Evolutionary conservation across 2,329 filamentous ascomycete species (phyloP).

Genomic region (Monilinia polystroma): DNA sequence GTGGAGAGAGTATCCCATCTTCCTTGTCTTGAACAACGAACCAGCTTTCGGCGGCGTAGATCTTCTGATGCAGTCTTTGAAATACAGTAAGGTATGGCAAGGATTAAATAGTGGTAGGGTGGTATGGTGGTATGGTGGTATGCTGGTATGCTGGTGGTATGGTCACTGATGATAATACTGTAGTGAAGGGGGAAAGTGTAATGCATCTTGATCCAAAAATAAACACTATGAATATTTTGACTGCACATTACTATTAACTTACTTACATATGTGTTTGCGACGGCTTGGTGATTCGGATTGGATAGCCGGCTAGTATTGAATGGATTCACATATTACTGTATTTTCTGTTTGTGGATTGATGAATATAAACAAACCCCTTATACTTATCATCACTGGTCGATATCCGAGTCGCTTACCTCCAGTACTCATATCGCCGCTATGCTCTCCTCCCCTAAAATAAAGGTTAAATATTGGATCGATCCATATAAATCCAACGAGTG

Average conservation of each 20-base stretch:
- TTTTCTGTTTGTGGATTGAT: neutral
- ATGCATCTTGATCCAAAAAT: constrained; percentile 24
- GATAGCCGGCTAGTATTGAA: neutral
- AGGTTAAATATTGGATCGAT: neutral
- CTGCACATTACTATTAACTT: neutral
- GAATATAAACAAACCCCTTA: no score
- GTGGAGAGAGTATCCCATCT: constrained; percentile 6
- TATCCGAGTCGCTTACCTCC: neutral
- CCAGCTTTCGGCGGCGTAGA: constrained; percentile 20
- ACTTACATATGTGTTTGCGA: constrained; percentile 1
- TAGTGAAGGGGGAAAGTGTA: neutral
- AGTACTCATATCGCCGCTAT: neutral
- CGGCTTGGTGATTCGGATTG: neutral
- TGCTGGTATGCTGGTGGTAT: no score
- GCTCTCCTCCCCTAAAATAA: no score
- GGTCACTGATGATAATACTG: no score
- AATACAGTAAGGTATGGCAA: constrained; percentile 22
- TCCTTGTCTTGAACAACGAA: constrained; percentile 18
- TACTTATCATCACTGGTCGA: constrained; percentile 1
- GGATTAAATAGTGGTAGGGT: constrained; percentile 3
- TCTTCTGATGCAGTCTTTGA: constrained; percentile 22
- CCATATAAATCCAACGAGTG: neutral
- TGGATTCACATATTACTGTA: neutral
- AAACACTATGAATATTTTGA: neutral
- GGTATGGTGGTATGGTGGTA: neutral